Percentiles rank a stretch among this genome's conserved stretches.
phyloP scores from a whole-genome alignment of 2,329 filamentous ascomycete genomes.

The Clonostachys byssicola region DNA sequence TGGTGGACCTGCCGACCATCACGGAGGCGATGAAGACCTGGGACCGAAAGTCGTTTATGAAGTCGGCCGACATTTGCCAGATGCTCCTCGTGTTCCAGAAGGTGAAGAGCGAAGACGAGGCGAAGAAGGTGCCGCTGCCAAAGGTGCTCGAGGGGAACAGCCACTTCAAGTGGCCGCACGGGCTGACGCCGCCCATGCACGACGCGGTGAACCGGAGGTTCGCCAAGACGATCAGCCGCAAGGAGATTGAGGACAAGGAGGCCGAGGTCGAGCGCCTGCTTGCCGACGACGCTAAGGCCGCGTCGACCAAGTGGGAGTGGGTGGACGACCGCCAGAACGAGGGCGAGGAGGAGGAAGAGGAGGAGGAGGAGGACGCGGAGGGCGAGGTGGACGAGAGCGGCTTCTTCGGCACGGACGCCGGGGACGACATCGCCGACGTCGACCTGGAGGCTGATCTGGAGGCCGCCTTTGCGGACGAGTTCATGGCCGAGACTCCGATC shows the following conservation, averaged over 20 bases:
- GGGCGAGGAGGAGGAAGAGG: constrained; percentile 37
- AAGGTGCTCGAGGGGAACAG: constrained; percentile 55
- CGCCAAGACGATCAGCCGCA: constrained; percentile 75
- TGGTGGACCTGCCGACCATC: constrained; percentile 83
- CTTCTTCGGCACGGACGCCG: constrained; percentile 23
- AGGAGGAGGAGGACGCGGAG: constrained; percentile 52
- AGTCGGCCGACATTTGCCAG: constrained; percentile 83
- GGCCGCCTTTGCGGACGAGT: constrained; percentile 41
- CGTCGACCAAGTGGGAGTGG: constrained; percentile 60
- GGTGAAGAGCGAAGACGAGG: constrained; percentile 64
- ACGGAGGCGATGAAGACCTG: constrained; percentile 91
- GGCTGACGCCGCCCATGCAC: constrained; percentile 83
- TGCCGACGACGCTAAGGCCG: constrained; percentile 59
- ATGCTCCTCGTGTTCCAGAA: constrained; percentile 77
- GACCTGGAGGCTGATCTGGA: constrained; percentile 53
- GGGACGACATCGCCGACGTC: constrained; percentile 31
- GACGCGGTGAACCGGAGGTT: constrained; percentile 80
- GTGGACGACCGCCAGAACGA: constrained; percentile 45
- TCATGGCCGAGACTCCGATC: constrained; percentile 32
- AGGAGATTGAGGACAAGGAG: constrained; percentile 83
- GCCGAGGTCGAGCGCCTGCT: constrained; percentile 72
- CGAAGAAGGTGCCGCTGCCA: constrained; percentile 63
- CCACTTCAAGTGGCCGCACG: constrained; percentile 75
- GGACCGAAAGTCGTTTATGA: constrained; percentile 84
- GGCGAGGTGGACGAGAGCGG: constrained; percentile 39